Conservation (phyloP, 108 stramenopile genomes). For the Asterionellopsis glacialis region DNA sequence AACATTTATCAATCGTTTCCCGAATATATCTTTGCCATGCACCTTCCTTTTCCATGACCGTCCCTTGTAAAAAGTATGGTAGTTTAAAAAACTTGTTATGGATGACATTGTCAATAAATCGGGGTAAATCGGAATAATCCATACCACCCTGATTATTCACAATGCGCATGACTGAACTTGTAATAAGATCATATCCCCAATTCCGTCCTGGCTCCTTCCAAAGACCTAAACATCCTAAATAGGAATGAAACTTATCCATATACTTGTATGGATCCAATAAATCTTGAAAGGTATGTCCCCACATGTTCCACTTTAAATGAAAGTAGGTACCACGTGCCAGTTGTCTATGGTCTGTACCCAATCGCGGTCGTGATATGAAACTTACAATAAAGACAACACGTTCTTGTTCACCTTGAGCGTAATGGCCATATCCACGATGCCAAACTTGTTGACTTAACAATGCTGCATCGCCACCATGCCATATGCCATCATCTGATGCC, state of each 20-base stretch:
- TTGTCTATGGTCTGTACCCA: conserved; percentile 30
- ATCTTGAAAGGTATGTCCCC: conserved; percentile 52
- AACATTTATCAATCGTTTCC: conserved; percentile 24
- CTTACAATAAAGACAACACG: conserved; percentile 53
- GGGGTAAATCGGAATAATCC: conserved; percentile 25
- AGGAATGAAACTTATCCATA: conserved; percentile 38
- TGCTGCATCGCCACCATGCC: conserved; percentile 43
- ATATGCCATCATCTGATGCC: conserved; percentile 20
- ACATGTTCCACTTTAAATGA: conserved; percentile 60
- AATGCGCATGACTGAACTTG: conserved; percentile 35
- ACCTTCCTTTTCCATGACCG: conserved; percentile 16
- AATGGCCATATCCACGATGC: conserved; percentile 46
- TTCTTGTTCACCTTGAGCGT: conserved; percentile 26
- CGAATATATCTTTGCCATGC: conserved; percentile 35
- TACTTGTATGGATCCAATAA: conserved; percentile 21
- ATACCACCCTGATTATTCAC: conserved; percentile 45
- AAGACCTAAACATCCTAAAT: conserved; percentile 33
- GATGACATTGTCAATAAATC: conserved; percentile 22
- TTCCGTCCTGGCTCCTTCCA: conserved; percentile 31
- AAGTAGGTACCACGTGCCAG: conserved; percentile 62
- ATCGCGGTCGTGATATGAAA: conserved; percentile 37
- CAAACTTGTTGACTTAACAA: conserved; percentile 59
- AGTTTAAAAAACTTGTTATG: conserved; percentile 10
- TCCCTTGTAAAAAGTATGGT: conserved; percentile 33
- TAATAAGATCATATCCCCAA: conserved; percentile 55